phyloP scores from a whole-genome alignment of 1,284 basidiomycete genomes.

The Fomes fomentarius region DNA sequence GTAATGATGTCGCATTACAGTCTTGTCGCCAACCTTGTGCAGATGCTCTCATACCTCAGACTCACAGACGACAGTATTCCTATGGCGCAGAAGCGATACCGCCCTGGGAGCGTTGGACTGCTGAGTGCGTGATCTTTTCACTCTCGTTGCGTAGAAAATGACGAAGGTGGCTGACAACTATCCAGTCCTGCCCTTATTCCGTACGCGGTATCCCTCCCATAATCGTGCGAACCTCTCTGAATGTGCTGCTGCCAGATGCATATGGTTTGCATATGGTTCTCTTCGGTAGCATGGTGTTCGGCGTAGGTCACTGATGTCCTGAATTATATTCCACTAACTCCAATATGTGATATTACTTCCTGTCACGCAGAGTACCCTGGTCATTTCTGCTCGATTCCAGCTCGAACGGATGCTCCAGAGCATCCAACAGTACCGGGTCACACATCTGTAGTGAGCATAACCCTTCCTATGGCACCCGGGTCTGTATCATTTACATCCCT shows the following conservation, averaged over 20 bases:
- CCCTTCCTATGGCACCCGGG: too few species aligned
- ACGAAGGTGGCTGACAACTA: too few species aligned
- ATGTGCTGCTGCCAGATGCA: too few species aligned
- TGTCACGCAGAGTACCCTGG: slow-evolving; percentile 49
- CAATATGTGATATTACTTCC: too few species aligned
- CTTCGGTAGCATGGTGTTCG: background rate
- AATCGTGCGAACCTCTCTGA: too few species aligned
- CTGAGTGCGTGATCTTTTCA: slow-evolving; percentile 41
- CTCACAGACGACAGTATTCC: slow-evolving; percentile 43
- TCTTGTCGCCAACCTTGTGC: slow-evolving; percentile 67
- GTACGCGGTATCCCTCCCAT: too few species aligned
- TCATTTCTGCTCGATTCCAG: slow-evolving; percentile 70
- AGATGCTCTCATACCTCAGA: slow-evolving; percentile 52
- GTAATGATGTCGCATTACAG: slow-evolving; percentile 72
- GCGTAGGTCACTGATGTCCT: background rate
- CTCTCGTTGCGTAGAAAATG: background rate
- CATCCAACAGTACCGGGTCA: slow-evolving; percentile 65
- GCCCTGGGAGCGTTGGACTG: slow-evolving; percentile 58
- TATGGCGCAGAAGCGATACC: slow-evolving; percentile 39
- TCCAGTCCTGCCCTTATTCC: slow-evolving; percentile 36
- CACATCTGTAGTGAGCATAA: slow-evolving; percentile 61
- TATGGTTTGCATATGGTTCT: background rate
- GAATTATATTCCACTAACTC: too few species aligned
- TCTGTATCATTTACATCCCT: too few species aligned
- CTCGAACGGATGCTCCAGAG: slow-evolving; percentile 65